Evolutionary conservation across 257 asterid genomes (phyloP).

Genomic region (Fraxinus excelsior): DNA sequence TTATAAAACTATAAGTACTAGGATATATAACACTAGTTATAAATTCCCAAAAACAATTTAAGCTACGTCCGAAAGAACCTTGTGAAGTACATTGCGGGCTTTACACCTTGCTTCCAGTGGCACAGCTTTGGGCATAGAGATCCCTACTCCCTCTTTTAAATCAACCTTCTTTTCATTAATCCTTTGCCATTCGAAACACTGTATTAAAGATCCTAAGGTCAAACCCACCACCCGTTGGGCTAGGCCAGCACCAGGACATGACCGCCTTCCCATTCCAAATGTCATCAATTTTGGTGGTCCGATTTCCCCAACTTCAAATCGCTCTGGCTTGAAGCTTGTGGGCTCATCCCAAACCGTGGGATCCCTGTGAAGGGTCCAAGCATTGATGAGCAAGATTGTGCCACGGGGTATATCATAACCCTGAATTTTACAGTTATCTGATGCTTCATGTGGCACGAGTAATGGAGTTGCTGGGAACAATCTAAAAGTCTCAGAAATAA

Average conservation of each 20-base stretch:
- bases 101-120: conserved; percentile 53
- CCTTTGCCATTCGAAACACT: conserved; percentile 65
- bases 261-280: conserved; percentile 76
- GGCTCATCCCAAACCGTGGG: conserved; percentile 61
- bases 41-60: too few relatives aligned
- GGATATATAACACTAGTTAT: too few relatives aligned
- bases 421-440: conserved; percentile 44
- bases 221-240: conserved; percentile 55
- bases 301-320: conserved; percentile 38
- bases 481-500: conserved; percentile 51
- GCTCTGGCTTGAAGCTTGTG: conserved; percentile 50
- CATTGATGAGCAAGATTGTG: conserved; percentile 56
- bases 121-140: conserved; percentile 37
- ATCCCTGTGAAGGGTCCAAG: conserved; percentile 74
- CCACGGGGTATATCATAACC: conserved; percentile 60
- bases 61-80: neutral
- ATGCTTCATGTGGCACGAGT: conserved; percentile 59
- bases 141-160: conserved; percentile 53
- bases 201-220: conserved; percentile 50
- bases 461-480: conserved; percentile 55
- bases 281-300: conserved; percentile 45
- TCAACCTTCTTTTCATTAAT: conserved; percentile 37
- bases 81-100: conserved; percentile 28
- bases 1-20: too few relatives aligned
- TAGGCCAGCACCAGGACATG: conserved; percentile 65